These are phyloP conservation scores for Hypomontagnella monticulosa DNA, from an alignment of 495 filamentous ascomycete genomes.

Conservation along the genomic window DNA sequence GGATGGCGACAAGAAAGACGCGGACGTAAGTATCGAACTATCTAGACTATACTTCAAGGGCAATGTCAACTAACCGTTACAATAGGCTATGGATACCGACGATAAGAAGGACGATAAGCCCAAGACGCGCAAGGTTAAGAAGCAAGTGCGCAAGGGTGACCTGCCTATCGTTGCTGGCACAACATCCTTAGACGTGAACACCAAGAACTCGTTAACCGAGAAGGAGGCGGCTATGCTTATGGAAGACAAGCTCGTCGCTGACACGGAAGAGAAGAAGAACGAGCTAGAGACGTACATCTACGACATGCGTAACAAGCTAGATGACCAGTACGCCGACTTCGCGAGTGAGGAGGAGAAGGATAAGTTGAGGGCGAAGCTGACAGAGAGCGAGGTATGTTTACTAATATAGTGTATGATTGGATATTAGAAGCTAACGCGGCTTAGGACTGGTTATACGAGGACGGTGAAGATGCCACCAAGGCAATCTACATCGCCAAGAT, in stretches of 20 bases:
- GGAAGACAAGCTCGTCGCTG: conserved; percentile 98
- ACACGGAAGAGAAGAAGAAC: conserved; percentile 99
- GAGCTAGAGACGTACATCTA: conserved; percentile 98
- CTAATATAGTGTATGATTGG: not conserved
- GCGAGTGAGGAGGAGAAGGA: conserved; percentile 92
- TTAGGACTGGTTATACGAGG: conserved; percentile 98
- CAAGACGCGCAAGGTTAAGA: conserved; percentile 98
- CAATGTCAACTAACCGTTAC: conserved; percentile 20
- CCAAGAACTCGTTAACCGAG: conserved; percentile 75
- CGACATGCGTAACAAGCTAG: conserved; percentile 91
- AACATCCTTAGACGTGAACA: conserved; percentile 73
- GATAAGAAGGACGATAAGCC: conserved; percentile 77
- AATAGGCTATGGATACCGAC: conserved; percentile 93
- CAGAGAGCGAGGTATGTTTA: conserved; percentile 78
- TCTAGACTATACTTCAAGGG: not conserved
- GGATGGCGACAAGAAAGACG: conserved; percentile 69
- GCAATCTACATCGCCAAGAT: conserved; percentile 92
- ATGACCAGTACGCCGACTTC: conserved; percentile 87
- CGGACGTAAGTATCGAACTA: conserved; percentile 69
- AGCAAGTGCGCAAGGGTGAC: conserved; percentile 98
- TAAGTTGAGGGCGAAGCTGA: conserved; percentile 81
- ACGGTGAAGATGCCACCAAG: conserved; percentile 95
- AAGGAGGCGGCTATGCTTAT: conserved; percentile 90
- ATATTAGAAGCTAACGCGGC: conserved; percentile 26
- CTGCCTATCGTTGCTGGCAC: conserved; percentile 87